Evolutionary conservation across 495 filamentous ascomycete species (phyloP).

Genomic region (Lindgomyces ingoldianus): DNA sequence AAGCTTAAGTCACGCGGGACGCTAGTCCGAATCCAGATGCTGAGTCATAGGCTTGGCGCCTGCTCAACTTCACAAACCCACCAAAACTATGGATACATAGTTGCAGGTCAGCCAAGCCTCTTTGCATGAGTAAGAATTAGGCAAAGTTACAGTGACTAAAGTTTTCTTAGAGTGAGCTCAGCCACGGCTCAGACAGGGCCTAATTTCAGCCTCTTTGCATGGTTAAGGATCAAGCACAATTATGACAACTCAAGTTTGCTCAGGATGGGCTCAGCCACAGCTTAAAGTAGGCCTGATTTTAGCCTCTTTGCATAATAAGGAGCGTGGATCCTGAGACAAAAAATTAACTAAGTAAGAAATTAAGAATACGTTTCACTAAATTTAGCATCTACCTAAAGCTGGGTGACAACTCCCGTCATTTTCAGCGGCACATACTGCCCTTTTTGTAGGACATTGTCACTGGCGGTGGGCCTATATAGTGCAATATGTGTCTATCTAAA

Average conservation of each 20-base stretch:
- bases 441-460: conserved; percentile 6
- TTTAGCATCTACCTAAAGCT: conserved; percentile 2
- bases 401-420: conserved; percentile 7
- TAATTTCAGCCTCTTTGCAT: neutral
- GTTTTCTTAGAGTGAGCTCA: too few species aligned
- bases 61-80: neutral
- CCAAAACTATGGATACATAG: too few species aligned
- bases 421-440: conserved; percentile 6
- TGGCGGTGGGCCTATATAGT: conserved; percentile 5
- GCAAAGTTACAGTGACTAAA: too few species aligned
- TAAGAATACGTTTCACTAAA: conserved; percentile 3
- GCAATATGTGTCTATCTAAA: neutral
- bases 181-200: too few species aligned
- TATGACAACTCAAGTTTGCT: neutral
- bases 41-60: neutral
- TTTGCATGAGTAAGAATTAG: too few species aligned
- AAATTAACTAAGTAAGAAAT: neutral
- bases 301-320: neutral
- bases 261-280: neutral
- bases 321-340: neutral
- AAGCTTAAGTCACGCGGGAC: neutral
- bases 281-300: neutral
- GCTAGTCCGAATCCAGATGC: neutral
- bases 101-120: too few species aligned
- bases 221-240: neutral